These are phyloP conservation scores for Fagus sylvatica DNA, from an alignment of 306 rosid genomes.

Conservation along the genomic window DNA sequence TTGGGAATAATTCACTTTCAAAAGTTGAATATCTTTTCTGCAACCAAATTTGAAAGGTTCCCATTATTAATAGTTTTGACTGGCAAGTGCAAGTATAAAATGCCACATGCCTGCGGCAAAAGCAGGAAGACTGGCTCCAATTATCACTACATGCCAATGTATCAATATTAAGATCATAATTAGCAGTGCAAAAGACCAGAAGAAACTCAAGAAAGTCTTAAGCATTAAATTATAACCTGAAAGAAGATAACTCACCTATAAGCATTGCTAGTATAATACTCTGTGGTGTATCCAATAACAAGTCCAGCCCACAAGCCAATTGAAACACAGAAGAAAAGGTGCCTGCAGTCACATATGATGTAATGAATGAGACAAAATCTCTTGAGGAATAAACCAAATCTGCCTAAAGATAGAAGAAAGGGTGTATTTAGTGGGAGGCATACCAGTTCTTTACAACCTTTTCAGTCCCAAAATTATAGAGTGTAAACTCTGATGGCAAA, in stretches of 20 bases:
- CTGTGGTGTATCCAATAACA: slow-evolving; percentile 69
- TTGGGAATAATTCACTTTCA: background rate
- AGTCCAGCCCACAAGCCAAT: slow-evolving; percentile 81
- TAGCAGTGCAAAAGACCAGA: slow-evolving; percentile 6
- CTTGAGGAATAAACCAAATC: background rate
- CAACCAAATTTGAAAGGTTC: background rate
- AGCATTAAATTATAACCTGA: background rate
- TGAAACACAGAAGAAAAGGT: slow-evolving; percentile 70
- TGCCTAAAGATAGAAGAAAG: background rate
- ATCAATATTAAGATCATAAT: background rate
- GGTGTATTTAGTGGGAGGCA: background rate
- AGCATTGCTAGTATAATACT: slow-evolving; percentile 74
- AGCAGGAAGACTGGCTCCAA: background rate
- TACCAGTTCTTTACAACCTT: slow-evolving; percentile 71
- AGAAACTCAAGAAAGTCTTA: background rate
- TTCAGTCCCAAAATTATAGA: slow-evolving; percentile 50
- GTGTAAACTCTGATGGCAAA: slow-evolving; percentile 70
- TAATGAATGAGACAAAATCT: slow-evolving; percentile 6
- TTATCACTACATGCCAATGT: background rate
- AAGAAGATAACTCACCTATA: slow-evolving; percentile 47
- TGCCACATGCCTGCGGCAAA: background rate
- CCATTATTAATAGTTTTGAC: background rate
- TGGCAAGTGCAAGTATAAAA: background rate
- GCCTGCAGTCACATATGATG: slow-evolving; percentile 43
- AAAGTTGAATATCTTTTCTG: background rate